Evolutionary conservation across 169 alveolate genomes (phyloP), one percentile per base, ranked within the genome.

Genomic region (Besnoitia besnoiti): DNA sequence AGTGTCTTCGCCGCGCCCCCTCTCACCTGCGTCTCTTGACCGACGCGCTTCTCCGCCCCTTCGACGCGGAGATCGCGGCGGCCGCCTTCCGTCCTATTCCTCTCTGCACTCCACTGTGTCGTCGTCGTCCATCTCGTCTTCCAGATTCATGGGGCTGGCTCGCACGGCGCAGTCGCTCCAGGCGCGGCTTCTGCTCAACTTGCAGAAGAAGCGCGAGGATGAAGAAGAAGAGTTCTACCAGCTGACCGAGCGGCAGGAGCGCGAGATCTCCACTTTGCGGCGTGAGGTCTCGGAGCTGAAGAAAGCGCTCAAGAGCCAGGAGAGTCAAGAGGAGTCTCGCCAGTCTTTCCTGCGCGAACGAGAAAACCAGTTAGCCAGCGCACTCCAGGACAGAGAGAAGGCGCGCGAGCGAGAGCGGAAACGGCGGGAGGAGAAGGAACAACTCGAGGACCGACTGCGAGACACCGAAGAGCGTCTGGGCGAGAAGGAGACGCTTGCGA

Each of bases 201-300:
- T 73, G 82, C 82, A 73, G 16, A n/a, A 37, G 46, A n/a, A 30
- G 82, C 39, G 82, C 16, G 82, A 73, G 46, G 39, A n/a, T 19
- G 82, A 73, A 37, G 82, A 73, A 73, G 82, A 73, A 73, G 82
- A 73, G 39, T 16, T 73, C 39, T 73, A 16, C n/a, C 47, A 73
- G 46, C n/a, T 73, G 82, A 73, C 82, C 39, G 82, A n/a, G 39
- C 82, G 82, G 8, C 82, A 73, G 27, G 82, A 2, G 44, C 47
- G 46, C 19, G 82, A 73, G 46, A 42, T n/a, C 16, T 2, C 47
- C n/a, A 27, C 47, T 3, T n/a, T 73, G 27, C 82, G 46, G 44
- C 82, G n/a, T 16, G 39, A 73, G 82, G 46, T 73, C 27, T 2
- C 82, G 40, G 82, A 10, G 46, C 82, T 73, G 24, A 73, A 37